Percentiles rank a stretch among this genome's conserved stretches.
Evolutionary conservation across 1,284 basidiomycete genomes (phyloP).

Genomic region (Spongispora temasekensis): DNA sequence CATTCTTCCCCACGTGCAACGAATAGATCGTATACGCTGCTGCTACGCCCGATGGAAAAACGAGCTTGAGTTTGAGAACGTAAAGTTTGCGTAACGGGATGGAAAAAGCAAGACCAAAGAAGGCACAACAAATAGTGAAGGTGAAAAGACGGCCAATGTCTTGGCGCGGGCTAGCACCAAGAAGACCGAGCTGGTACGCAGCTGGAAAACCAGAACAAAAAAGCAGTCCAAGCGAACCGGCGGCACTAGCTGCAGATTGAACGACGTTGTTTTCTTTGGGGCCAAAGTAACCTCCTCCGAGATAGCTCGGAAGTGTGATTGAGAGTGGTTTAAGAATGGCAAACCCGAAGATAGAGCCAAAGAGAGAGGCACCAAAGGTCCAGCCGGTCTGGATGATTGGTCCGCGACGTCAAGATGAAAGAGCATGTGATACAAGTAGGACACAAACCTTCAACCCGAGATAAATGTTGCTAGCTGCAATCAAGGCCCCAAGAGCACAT

Average conservation of each 20-base stretch:
- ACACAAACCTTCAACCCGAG: slow-evolving; percentile 67
- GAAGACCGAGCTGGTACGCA: slow-evolving; percentile 60
- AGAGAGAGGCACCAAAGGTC: slow-evolving; percentile 67
- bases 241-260: slow-evolving; percentile 35
- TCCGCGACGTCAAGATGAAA: not conserved
- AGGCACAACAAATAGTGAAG: slow-evolving; percentile 43
- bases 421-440: no score
- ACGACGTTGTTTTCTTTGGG: slow-evolving; percentile 59
- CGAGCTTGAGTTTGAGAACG: slow-evolving; percentile 67
- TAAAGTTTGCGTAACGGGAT: slow-evolving; percentile 60
- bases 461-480: slow-evolving; percentile 68
- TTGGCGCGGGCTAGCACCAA: slow-evolving; percentile 38
- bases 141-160: slow-evolving; percentile 60
- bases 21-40: slow-evolving; percentile 72
- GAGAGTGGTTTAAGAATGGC: slow-evolving; percentile 66
- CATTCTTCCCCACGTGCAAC: slow-evolving; percentile 54
- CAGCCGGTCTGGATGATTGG: slow-evolving; percentile 48
- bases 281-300: slow-evolving; percentile 66
- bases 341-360: slow-evolving; percentile 47
- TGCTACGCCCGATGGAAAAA: slow-evolving; percentile 70
- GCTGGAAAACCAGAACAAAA: slow-evolving; percentile 55
- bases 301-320: slow-evolving; percentile 47
- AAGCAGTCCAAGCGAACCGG: slow-evolving; percentile 58
- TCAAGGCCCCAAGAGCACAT: slow-evolving; percentile 44
- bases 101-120: slow-evolving; percentile 59